Base-by-base conservation (phyloP, 2,329 filamentous ascomycete genomes). In the Phialophora tarda region DNA sequence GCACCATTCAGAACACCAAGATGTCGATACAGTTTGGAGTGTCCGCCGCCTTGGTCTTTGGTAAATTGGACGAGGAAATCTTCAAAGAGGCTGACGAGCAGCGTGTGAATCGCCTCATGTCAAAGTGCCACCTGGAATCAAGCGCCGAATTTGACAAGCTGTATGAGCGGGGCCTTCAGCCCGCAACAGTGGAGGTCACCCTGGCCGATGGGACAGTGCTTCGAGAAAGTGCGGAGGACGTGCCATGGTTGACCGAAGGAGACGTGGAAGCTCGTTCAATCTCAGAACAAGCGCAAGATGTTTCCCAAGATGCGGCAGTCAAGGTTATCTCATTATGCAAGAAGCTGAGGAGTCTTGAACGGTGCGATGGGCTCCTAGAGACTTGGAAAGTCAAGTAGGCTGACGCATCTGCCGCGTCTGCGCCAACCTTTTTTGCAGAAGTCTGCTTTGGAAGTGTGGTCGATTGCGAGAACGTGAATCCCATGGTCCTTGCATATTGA, bases 21-120 rank as follows among this genome's bases (percentile, higher is more conserved):
- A 64, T 67, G 65, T 64, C 62, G 41, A 54, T 67, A 6, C 65
- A 67, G 26, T 67, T 56, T 30, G 62, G 56, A 4, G 65, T 67
- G 8, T 60, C 24, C 23, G 62, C 62, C 3, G 61, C 57, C 4
- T 38, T 67, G 17, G 30, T 62, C 17, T 64, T 60, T 30, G 65
- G 65, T 14, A 38, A 34, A 12, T 17, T 63, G 32, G 61, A 55
- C 28, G 63, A 68, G 24, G 55, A 68, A 6, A 41, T 50, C 21
- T 63, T 60, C 55, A 54, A 32, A 10, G 3, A 28, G 17, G n/a
- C 47, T 23, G 34, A 56, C 23, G 55, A 66, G 14, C 28, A 21
- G 23, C 21, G 8, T 17, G 48, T 66, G 21, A 66, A 47, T 10
- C 28, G 32, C 7, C 28, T 66, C 17, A 63, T 66, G 38, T 17